Evolutionary conservation across 163 green algal species (phyloP), one percentile per base, ranked within the genome.

Genomic region (Prototheca wickerhamii): DNA sequence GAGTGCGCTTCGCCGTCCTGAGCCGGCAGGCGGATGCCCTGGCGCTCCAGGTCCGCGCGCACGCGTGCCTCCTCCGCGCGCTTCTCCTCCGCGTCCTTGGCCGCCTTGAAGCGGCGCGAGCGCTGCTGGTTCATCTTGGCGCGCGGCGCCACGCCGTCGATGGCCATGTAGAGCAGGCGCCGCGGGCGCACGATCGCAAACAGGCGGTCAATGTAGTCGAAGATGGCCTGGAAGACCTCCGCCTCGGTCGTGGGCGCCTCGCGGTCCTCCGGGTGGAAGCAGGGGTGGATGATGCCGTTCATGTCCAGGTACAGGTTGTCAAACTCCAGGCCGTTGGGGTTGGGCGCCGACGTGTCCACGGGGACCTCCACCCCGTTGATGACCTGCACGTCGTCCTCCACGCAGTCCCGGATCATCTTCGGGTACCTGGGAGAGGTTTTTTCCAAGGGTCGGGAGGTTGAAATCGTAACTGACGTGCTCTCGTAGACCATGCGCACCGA

Each of bases 111-210:
- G 20, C 92, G 83, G 6, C 92, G 76, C 6, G 83, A 91, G 23
- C 92, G 83, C 80, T 98, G 92, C 80, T 98, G 92, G 72, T 96
- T 96, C 91, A 98, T 97, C 83, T 98, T 98, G 28, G 92, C 92
- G 26, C 88, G 75, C 1, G 92, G 92, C 0, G 92, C 92, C 30
- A 95, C 88, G 59, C 92, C 91, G 69, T 97, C 88, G 69, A 98
- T 98, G 52, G 90, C 93, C 88, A 98, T 96, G 80, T 93, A 97
- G 17, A 98, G 77, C 56, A 98, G 63, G 67, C 92, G 90, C 60
- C 91, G 75, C 0, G 93, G 93, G 26, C 93, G 79, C 30, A 97
- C 85, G 43, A 98, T 97, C 51, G 64, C 68, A 69, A 98, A 95
- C 31, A 98, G 79, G 56, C 90, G 85, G 79, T 98, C 92, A 63